Conservation (phyloP, 768 basidiomycete genomes). For the Phanerochaete carnosa region DNA sequence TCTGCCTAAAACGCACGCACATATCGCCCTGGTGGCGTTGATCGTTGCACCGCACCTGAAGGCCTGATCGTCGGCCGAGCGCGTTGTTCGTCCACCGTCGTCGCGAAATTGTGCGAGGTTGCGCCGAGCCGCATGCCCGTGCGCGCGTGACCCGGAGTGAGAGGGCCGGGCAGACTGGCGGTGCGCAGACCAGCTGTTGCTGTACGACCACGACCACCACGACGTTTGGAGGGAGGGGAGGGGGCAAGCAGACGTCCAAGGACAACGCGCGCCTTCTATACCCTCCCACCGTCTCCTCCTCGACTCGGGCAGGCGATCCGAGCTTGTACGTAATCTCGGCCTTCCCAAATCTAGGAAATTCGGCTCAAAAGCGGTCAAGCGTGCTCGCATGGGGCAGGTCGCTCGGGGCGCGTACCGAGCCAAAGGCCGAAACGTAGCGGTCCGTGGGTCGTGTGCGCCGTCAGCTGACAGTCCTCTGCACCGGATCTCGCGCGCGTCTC, state of each 20-base stretch:
- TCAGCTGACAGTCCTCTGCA: not conserved
- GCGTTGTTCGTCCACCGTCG: not conserved
- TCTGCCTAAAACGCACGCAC: not conserved
- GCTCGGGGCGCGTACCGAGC: too few relatives aligned
- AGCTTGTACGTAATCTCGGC: too few relatives aligned
- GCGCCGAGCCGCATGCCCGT: not conserved
- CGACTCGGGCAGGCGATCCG: too few relatives aligned
- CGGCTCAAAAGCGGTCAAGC: too few relatives aligned
- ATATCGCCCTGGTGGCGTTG: not conserved
- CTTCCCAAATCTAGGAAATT: too few relatives aligned
- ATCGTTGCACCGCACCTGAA: not conserved
- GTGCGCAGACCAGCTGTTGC: not conserved
- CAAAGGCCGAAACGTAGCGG: too few relatives aligned
- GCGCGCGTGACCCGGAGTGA: not conserved
- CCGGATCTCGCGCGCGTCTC: not conserved
- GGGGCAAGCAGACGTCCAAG: not conserved
- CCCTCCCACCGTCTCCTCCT: not conserved
- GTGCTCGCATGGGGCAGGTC: not conserved
- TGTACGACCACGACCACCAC: not conserved
- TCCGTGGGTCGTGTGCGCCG: too few relatives aligned
- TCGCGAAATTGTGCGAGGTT: not conserved
- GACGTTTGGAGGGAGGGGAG: not conserved
- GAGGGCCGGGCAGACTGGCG: not conserved
- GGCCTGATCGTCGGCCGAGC: not conserved
- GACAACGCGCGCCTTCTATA: not conserved